phyloP scores from a whole-genome alignment of 169 alveolate genomes.

The Plasmodium chabaudi region DNA sequence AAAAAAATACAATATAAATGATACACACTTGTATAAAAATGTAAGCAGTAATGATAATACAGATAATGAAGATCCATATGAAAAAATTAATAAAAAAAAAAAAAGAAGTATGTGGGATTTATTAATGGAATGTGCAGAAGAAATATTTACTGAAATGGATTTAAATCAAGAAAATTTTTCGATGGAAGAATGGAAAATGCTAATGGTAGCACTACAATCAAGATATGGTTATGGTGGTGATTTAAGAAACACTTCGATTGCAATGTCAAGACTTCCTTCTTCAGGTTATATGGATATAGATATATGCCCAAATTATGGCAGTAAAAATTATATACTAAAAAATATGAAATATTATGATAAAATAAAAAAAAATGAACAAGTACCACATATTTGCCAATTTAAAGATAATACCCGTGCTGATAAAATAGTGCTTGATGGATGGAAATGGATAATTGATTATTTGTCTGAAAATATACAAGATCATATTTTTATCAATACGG shows the following conservation, averaged over 20 bases:
- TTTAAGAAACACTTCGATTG: constrained; percentile 63
- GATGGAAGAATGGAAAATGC: constrained; percentile 71
- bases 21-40: constrained; percentile 36
- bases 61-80: constrained; percentile 2
- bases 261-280: constrained; percentile 61
- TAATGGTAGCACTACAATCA: constrained; percentile 75
- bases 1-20: constrained; percentile 10
- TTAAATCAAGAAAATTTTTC: constrained; percentile 37
- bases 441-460: constrained; percentile 84
- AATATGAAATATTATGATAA: constrained; percentile 68
- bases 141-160: constrained; percentile 77
- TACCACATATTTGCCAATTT: constrained; percentile 67
- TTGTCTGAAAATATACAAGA: constrained; percentile 72
- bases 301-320: constrained; percentile 50
- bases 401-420: constrained; percentile 77
- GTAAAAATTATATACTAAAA: constrained; percentile 28
- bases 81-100: no score
- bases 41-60: no score
- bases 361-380: constrained; percentile 59
- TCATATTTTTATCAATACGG: constrained; percentile 77
- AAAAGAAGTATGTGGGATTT: constrained; percentile 84
- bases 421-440: constrained; percentile 84
- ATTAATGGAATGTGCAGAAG: constrained; percentile 79
- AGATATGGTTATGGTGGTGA: constrained; percentile 77
- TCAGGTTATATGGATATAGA: constrained; percentile 52